These are phyloP conservation scores for Capsicum rhomboideum DNA, from an alignment of 257 asterid species.

Conservation along the genomic window DNA sequence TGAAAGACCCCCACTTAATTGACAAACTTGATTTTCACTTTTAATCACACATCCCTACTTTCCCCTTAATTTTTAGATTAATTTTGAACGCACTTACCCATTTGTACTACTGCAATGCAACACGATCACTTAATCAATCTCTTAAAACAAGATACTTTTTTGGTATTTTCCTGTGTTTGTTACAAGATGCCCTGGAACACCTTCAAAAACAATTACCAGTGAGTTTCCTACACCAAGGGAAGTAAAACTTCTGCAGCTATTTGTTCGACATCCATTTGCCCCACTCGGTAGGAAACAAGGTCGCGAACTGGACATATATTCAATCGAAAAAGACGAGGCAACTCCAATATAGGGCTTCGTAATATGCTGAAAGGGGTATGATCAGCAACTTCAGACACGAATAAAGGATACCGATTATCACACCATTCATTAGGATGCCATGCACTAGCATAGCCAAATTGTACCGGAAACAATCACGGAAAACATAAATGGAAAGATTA, in stretches of 20 bases:
- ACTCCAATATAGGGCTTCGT: not conserved
- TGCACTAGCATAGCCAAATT: not conserved
- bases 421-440: not conserved
- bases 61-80: too few species aligned
- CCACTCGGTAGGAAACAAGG: not conserved
- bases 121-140: not conserved
- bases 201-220: not conserved
- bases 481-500: not conserved
- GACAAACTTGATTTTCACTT: too few species aligned
- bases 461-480: not conserved
- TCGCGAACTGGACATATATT: not conserved
- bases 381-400: not conserved
- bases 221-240: not conserved
- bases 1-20: too few species aligned
- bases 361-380: not conserved
- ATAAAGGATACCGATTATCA: not conserved
- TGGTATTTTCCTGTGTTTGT: not conserved
- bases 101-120: not conserved
- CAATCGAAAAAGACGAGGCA: not conserved
- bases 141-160: not conserved
- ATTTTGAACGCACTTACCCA: not conserved
- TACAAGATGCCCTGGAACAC: not conserved
- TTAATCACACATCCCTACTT: too few species aligned
- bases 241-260: not conserved
- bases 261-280: not conserved